A percentile compares a stretch with the other conserved stretches of the same genome.
These are phyloP conservation scores for Urostyla sp. DNA, from an alignment of 73 alveolate genomes.

Conservation along the genomic window DNA sequence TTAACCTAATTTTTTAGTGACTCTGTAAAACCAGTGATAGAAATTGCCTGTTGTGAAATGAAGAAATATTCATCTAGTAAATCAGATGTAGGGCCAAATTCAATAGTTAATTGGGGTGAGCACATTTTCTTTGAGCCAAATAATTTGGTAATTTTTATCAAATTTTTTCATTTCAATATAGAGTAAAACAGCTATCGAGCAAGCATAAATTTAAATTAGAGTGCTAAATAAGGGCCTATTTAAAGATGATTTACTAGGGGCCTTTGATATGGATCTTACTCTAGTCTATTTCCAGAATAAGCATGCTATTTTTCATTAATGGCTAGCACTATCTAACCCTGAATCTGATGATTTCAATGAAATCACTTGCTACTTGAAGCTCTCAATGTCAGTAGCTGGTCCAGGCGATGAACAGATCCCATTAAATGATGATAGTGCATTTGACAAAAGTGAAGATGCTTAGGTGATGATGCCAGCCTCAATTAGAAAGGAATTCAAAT, in stretches of 20 bases:
- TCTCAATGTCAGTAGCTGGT: slow-evolving; percentile 83
- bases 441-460: slow-evolving; percentile 15
- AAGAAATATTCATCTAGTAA: slow-evolving; percentile 65
- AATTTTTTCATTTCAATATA: background rate
- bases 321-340: slow-evolving; percentile 96
- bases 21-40: slow-evolving; percentile 71
- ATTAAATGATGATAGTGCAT: slow-evolving; percentile 69
- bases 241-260: slow-evolving; percentile 43
- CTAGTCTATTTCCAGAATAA: slow-evolving; percentile 84
- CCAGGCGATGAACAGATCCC: slow-evolving; percentile 84
- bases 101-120: slow-evolving; percentile 64
- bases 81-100: slow-evolving; percentile 72
- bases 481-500: slow-evolving; percentile 78
- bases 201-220: slow-evolving; percentile 13
- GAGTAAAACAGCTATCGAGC: slow-evolving; percentile 52
- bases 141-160: slow-evolving; percentile 8
- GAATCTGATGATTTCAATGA: slow-evolving; percentile 85
- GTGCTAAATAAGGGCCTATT: slow-evolving; percentile 57
- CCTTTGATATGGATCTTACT: slow-evolving; percentile 79
- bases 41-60: slow-evolving; percentile 58
- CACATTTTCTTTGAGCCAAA: slow-evolving; percentile 78
- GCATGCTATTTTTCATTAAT: slow-evolving; percentile 90
- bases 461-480: slow-evolving; percentile 87
- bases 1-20: slow-evolving; percentile 41
- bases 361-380: slow-evolving; percentile 89